Evolutionary conservation across 2,329 filamentous ascomycete species (phyloP).

Genomic region (Ophiostoma ulmi): DNA sequence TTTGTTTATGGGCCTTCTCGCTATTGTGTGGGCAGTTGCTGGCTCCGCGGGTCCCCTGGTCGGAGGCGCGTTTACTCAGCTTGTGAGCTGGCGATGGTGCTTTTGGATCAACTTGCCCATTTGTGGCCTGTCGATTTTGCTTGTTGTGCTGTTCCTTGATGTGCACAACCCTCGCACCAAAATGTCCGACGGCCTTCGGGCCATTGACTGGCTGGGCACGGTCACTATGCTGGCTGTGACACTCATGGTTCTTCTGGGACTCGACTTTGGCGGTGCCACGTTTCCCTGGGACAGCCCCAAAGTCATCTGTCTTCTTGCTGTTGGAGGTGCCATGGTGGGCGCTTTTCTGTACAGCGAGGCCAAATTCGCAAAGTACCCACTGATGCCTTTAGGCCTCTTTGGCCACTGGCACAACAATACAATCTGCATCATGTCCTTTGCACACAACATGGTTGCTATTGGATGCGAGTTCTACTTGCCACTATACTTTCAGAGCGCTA

Average conservation of each 20-base stretch:
- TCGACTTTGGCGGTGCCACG: conserved; percentile 47
- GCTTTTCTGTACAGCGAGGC: conserved; percentile 44
- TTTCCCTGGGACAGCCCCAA: conserved; percentile 55
- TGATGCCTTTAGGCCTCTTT: conserved; percentile 41
- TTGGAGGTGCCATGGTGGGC: conserved; percentile 35
- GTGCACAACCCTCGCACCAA: conserved; percentile 46
- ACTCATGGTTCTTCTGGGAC: conserved; percentile 60
- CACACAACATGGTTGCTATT: conserved; percentile 48
- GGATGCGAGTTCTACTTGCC: conserved; percentile 48
- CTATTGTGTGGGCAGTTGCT: conserved; percentile 40
- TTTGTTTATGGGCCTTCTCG: conserved; percentile 39
- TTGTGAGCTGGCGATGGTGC: conserved; percentile 41
- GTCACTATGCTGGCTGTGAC: conserved; percentile 55
- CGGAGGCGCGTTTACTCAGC: conserved; percentile 29
- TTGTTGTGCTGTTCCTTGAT: conserved; percentile 28
- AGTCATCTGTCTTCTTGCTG: conserved; percentile 48
- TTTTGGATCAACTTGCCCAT: conserved; percentile 30
- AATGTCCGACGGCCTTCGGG: conserved; percentile 53
- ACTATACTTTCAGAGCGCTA: conserved; percentile 45
- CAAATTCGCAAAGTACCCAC: conserved; percentile 43
- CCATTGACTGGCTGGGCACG: conserved; percentile 56
- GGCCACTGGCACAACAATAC: conserved; percentile 47
- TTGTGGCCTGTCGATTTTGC: conserved; percentile 29
- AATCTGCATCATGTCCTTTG: conserved; percentile 43
- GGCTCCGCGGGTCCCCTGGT: conserved; percentile 30